Conservation (phyloP, 2,329 filamentous ascomycete genomes). For the Botrytis pseudocinerea region DNA sequence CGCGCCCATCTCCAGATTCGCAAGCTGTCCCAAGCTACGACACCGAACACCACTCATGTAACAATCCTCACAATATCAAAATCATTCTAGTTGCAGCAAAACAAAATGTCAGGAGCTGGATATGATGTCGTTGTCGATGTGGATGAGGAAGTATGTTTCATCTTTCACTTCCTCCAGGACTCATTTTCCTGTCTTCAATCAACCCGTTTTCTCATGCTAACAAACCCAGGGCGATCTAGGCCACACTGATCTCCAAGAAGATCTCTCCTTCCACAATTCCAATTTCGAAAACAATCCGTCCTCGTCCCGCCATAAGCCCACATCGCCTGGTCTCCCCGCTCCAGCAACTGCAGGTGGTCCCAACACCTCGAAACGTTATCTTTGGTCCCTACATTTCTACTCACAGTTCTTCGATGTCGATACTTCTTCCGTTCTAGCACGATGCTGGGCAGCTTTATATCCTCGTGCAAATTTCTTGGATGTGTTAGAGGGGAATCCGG, state of each 20-base stretch:
- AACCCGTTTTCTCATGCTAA: constrained; percentile 12
- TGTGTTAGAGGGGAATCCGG: constrained; percentile 93
- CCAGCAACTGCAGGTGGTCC: constrained; percentile 54
- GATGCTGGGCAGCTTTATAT: constrained; percentile 86
- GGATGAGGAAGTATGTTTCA: constrained; percentile 76
- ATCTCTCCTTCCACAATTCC: constrained; percentile 97
- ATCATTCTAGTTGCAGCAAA: constrained; percentile 2
- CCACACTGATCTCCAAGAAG: constrained; percentile 96
- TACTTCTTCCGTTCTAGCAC: constrained; percentile 81
- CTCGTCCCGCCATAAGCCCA: constrained; percentile 44
- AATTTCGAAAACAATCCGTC: constrained; percentile 67
- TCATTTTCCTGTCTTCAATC: constrained; percentile 17
- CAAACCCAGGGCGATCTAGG: constrained; percentile 82
- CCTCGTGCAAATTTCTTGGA: constrained; percentile 95
- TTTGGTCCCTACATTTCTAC: constrained; percentile 93
- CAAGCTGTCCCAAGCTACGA: constrained; percentile 33
- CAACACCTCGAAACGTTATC: constrained; percentile 73
- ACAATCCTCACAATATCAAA: neutral
- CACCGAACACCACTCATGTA: neutral
- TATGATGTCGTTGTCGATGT: constrained; percentile 99
- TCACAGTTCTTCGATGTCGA: constrained; percentile 99
- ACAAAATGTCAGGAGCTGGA: constrained; percentile 55
- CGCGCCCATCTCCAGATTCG: constrained; percentile 25
- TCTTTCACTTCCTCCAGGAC: neutral
- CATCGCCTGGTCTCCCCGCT: constrained; percentile 52